Evolutionary conservation across 1,284 basidiomycete genomes (phyloP), one percentile per base, ranked within the genome.

Genomic region (Lentinula novae-zelandiae): DNA sequence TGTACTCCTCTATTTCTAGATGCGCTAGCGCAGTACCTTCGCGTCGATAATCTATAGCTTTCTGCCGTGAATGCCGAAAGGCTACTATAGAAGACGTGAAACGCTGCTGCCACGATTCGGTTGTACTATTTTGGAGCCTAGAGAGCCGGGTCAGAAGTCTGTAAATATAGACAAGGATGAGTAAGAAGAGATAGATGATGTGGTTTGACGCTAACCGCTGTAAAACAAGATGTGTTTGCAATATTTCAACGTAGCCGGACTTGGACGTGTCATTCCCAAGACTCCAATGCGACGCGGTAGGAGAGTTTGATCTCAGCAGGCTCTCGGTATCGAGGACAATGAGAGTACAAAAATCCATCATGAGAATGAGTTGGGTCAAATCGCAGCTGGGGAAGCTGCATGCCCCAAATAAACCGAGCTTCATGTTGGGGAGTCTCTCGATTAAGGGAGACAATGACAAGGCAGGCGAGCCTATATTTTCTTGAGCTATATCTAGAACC

Each of bases 331-430:
- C 70, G 38, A 80, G 69, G 46, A 80, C 63, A 46, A 84, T 60
- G 53, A 80, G 63, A 39, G 78, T 75, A 60, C 82, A 67, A 61
- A 85, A 78, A 64, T 87, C 81, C 20, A 78, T 74, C 57, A 81
- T 71, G 42, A 83, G 71, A 36, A 75, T 73, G 33, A 88, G 70
- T 66, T 87, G 86, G 0, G 82, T 72, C 15, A 72, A 69, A 66
- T 87, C 86, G 66, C 80, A 82, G 2, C 73, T 78, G 5, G 86
- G 85, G 65, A 82, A 82, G 66, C 82, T 85, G 3, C 85, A 71
- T 1, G 82, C 74, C 1, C 82, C 82, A 33, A 85, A 75, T 20
- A 88, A 70, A 1, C 83, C 83, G 12, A 78, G 70, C 66, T 83
- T 86, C 59, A 73, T 51, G 9, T 65, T 39, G 7, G 59, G 36